Evolutionary conservation across 345 rosid species (phyloP), one percentile per base, ranked within the genome.

Genomic region (Moricandia moricandioides): DNA sequence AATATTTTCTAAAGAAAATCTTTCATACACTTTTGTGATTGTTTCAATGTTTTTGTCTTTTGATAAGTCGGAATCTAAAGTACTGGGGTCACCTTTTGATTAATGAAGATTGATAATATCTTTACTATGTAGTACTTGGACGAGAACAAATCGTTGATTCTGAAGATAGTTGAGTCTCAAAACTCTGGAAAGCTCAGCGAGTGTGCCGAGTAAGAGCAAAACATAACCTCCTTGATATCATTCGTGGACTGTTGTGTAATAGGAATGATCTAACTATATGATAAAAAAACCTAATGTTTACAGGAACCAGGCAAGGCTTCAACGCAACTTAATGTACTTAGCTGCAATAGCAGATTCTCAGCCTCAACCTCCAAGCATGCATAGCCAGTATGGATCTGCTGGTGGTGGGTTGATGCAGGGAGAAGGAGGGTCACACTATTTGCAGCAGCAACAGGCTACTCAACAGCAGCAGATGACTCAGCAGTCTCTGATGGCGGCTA

Each of bases 81-180:
- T 47, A 71, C 34, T 77, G 76, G 63, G 80, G 80, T 71, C 80
- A 21, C 7, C 57, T 67, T 9, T 70, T 21, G 69, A 29, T 60
- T 60, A 60, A 51, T 26, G 63, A 65, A 24, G 56, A n/a, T 60
- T 24, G 17, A 55, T 71, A 39, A 43, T 70, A 26, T 31, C 62
- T 57, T 73, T 51, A 76, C 56, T 52, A 26, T 86, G 83, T 89
- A 96, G 99, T 96, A 91, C 84, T 85, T 96, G 69, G 99, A 96
- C 71, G 99, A 96, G 86, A 96, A 96, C 93, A 96, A 96, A 86
- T 92, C 99, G 0, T 83, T 96, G 94, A 96, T 96, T 83, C 81
- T 96, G 88, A 96, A 96, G 94, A 96, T 96, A n/a, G 99, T 96
- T 49, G 99, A 96, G 84, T 90, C 97, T 86, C 99, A 96, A 84